Base-by-base conservation (phyloP, 768 basidiomycete genomes). In the Tylopilus felleus region DNA sequence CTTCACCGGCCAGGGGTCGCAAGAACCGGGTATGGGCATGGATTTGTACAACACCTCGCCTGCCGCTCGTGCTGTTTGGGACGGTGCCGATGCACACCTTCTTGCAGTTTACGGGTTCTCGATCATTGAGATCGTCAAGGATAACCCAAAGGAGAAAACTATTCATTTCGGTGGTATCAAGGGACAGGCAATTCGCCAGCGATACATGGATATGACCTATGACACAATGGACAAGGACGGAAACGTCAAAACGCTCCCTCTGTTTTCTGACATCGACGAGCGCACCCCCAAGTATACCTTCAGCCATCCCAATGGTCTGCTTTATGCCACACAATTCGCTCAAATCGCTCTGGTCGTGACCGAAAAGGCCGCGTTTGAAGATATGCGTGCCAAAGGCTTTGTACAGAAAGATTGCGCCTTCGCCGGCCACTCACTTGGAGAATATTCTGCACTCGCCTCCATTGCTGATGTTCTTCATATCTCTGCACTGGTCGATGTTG, bases 191-290 rank as follows among this genome's bases (percentile, higher is more conserved):
- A 98, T 98, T 59, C 90, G 97, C 27, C 90, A 95, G 64, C 86
- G 97, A n/a, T 99, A 99, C 75, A 98, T 98, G 93, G 94, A 95
- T 62, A 97, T 99, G 90, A 89, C 90, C 5, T 98, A 98, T 76
- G 95, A 98, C 67, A 86, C 93, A 0, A 88, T 92, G 80, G 96
- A 97, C 74, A 93, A 91, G 75, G 93, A 95, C 63, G 96, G 96
- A 52, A 86, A 89, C 65, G 83, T 98, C 71, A 95, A 94, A 80
- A 98, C 93, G 0, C 86, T 97, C 13, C 95, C 96, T 43, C 84
- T 99, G 49, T 99, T 98, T 71, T 81, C 89, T 44, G 96, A 98
- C 70, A 98, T 99, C 71, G 86, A 95, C 66, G 81, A 86, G 47
- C 93, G 95, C 60, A 96, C 93, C 0, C 93, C 91, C 44, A 88